Evolutionary conservation across 2,329 filamentous ascomycete genomes (phyloP).

Genomic region (Colletotrichum eleusines): DNA sequence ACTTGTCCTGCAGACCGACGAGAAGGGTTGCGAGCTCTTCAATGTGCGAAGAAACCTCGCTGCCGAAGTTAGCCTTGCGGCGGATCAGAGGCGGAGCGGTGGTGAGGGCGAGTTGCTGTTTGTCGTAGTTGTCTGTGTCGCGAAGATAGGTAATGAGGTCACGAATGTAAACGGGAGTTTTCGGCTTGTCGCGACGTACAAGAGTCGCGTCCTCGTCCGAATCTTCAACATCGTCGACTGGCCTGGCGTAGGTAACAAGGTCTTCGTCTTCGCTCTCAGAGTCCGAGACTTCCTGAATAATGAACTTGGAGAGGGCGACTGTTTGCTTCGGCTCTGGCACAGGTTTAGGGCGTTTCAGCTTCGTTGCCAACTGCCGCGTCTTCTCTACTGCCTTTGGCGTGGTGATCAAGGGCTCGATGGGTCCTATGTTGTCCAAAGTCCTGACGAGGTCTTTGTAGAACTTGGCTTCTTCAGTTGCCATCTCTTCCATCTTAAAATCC

Average conservation of each 20-base stretch:
- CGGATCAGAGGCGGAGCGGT: constrained; percentile 86
- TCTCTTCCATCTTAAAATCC: constrained; percentile 87
- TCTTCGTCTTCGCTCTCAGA: constrained; percentile 74
- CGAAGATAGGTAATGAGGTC: constrained; percentile 84
- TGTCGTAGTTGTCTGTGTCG: constrained; percentile 86
- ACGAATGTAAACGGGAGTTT: constrained; percentile 89
- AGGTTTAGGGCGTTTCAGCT: constrained; percentile 41
- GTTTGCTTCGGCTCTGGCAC: constrained; percentile 46
- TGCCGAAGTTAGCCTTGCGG: constrained; percentile 88
- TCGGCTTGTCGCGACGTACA: constrained; percentile 84
- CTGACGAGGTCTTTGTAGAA: constrained; percentile 79
- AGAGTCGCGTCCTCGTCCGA: constrained; percentile 93
- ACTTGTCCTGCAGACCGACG: constrained; percentile 86
- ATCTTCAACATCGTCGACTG: constrained; percentile 89
- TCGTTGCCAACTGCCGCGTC: constrained; percentile 23
- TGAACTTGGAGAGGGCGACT: constrained; percentile 56
- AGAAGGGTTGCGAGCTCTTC: constrained; percentile 83
- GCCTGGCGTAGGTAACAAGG: constrained; percentile 83
- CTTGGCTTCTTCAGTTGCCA: constrained; percentile 76
- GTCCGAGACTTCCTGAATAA: constrained; percentile 75
- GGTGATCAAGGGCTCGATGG: constrained; percentile 63
- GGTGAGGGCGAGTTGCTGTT: constrained; percentile 81
- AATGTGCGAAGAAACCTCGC: constrained; percentile 86
- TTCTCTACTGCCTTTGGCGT: constrained; percentile 41
- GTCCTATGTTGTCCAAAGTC: constrained; percentile 73